A percentile compares a stretch with the other conserved stretches of the same genome.
phyloP scores from a whole-genome alignment of 306 rosid genomes.

The Bauhinia variegata region DNA sequence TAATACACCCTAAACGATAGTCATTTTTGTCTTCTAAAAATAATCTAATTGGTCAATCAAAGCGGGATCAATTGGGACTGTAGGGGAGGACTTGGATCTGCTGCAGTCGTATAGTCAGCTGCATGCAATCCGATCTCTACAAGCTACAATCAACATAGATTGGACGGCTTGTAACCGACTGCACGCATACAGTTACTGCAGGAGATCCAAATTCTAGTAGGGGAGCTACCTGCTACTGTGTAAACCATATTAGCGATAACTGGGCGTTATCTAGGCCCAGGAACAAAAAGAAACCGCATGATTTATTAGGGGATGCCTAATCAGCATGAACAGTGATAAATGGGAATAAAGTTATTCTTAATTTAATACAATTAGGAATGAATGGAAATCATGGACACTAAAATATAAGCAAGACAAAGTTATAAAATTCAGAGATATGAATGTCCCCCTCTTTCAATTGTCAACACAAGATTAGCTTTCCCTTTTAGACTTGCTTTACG shows the following conservation, averaged over 20 bases:
- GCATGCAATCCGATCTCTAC: too few species aligned
- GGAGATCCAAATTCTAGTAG: too few species aligned
- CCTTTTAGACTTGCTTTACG: conserved; percentile 34
- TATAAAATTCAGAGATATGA: conserved; percentile 31
- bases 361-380: neutral
- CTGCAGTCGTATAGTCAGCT: too few species aligned
- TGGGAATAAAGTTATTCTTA: conserved; percentile 13
- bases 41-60: too few species aligned
- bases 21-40: too few species aligned
- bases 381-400: conserved; percentile 24
- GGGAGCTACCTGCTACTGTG: conserved; percentile 36
- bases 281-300: too few species aligned
- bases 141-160: too few species aligned
- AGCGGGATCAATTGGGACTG: too few species aligned
- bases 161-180: too few species aligned
- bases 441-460: conserved; percentile 38
- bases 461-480: conserved; percentile 45
- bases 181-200: too few species aligned
- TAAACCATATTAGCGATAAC: conserved; percentile 42
- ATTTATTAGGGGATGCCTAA: conserved; percentile 34
- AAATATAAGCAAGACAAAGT: conserved; percentile 7
- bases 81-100: too few species aligned
- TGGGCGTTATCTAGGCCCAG: conserved; percentile 40
- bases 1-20: too few species aligned
- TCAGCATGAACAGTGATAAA: conserved; percentile 2